Evolutionary conservation across 2,329 filamentous ascomycete genomes (phyloP).

Genomic region (Orbilia brochopaga): DNA sequence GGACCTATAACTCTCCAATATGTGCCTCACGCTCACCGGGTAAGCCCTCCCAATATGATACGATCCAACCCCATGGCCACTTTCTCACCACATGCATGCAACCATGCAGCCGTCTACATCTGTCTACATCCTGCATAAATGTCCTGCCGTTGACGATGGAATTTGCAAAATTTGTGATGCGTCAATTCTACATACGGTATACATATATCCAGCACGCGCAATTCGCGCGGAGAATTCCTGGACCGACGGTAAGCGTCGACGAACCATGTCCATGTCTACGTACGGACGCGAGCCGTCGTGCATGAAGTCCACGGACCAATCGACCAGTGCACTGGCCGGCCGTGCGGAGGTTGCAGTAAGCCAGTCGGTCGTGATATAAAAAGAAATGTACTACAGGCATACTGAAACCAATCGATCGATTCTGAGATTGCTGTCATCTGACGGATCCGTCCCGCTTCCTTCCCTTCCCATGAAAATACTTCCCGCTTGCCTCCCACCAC

Average conservation of each 20-base stretch:
- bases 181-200: not conserved
- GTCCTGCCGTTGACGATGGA: slow-evolving; percentile 1
- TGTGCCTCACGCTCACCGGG: not conserved
- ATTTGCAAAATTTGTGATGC: no score
- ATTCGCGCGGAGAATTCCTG: not conserved
- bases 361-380: no score
- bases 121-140: not conserved
- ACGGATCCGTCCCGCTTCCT: slow-evolving; percentile 6
- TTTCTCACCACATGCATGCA: not conserved
- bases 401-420: not conserved
- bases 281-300: not conserved
- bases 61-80: no score
- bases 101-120: not conserved
- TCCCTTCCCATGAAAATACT: not conserved
- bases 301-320: not conserved
- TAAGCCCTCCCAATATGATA: no score
- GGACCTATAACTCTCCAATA: not conserved
- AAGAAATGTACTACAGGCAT: not conserved
- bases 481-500: not conserved
- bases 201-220: slow-evolving; percentile 1
- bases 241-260: slow-evolving; percentile 10
- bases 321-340: no score
- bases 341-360: no score
- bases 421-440: not conserved
- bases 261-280: no score